A percentile compares a stretch with the other conserved stretches of the same genome.
These are phyloP conservation scores for Eucalyptus melliodora DNA, from an alignment of 345 rosid genomes.

Conservation along the genomic window DNA sequence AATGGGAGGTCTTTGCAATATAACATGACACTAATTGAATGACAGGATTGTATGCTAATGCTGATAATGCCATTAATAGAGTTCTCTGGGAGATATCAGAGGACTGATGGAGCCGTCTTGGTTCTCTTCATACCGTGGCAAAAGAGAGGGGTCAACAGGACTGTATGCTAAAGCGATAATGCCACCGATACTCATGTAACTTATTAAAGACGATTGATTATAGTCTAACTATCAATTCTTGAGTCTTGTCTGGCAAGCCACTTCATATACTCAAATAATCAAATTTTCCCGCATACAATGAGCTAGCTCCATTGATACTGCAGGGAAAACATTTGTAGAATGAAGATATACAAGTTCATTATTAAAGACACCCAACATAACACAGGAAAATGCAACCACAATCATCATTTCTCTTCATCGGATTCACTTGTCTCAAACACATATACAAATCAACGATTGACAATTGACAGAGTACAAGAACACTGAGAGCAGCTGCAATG, in stretches of 20 bases:
- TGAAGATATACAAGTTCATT: neutral
- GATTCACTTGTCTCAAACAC: neutral
- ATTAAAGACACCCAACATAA: neutral
- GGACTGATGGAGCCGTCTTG: neutral
- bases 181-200: neutral
- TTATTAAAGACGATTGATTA: neutral
- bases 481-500: neutral
- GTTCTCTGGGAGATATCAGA: neutral
- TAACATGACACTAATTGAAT: neutral
- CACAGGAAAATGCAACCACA: neutral
- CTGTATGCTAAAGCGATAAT: neutral
- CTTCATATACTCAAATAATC: neutral
- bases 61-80: neutral
- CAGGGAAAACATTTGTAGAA: neutral
- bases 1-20: neutral
- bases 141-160: neutral
- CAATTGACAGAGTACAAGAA: neutral
- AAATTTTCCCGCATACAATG: neutral
- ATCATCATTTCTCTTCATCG: neutral
- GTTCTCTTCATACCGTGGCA: neutral
- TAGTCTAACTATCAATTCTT: neutral
- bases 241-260: neutral
- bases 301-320: neutral
- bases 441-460: neutral
- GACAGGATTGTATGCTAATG: neutral